Conservation (phyloP, 2,329 filamentous ascomycete species). For the Davidsoniella eucalypti region DNA sequence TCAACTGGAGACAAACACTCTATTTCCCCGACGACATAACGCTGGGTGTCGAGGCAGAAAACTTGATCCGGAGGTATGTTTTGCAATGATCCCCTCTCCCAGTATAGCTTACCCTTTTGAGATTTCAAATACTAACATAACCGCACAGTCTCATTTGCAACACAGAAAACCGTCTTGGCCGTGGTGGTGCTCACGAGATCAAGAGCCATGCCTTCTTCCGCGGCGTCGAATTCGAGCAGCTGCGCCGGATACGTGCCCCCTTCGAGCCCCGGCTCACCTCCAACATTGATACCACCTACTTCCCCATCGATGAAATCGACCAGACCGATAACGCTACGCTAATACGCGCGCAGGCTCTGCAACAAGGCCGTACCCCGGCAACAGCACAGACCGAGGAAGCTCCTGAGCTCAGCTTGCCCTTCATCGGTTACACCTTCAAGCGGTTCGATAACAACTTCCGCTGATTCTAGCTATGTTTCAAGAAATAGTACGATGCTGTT, state of each 20-base stretch:
- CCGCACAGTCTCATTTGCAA: conserved; percentile 70
- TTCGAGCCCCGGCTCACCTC: conserved; percentile 90
- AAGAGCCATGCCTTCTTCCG: conserved; percentile 92
- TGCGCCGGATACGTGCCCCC: conserved; percentile 83
- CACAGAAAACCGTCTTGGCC: conserved; percentile 77
- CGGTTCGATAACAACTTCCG: conserved; percentile 66
- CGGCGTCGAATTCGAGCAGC: conserved; percentile 83
- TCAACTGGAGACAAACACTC: conserved; percentile 89
- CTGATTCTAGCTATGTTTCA: conserved; percentile 20
- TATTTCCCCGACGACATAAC: conserved; percentile 95
- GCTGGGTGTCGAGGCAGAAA: conserved; percentile 73
- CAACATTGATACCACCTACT: conserved; percentile 93
- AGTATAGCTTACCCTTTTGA: neutral
- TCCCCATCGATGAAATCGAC: conserved; percentile 96
- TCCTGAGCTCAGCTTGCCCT: conserved; percentile 76
- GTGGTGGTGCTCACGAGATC: conserved; percentile 76
- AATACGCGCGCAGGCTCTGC: conserved; percentile 67
- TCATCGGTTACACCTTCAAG: conserved; percentile 93
- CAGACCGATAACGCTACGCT: conserved; percentile 86
- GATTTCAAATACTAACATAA: conserved; percentile 12
- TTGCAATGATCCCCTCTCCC: neutral
- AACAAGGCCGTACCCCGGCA: conserved; percentile 35
- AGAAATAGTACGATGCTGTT: no score
- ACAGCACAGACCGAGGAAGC: conserved; percentile 42
- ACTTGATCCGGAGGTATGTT: conserved; percentile 73